A percentile compares a stretch with the other conserved stretches of the same genome.
Evolutionary conservation across 139 green algal genomes (phyloP).

Genomic region (Closterium sp.): DNA sequence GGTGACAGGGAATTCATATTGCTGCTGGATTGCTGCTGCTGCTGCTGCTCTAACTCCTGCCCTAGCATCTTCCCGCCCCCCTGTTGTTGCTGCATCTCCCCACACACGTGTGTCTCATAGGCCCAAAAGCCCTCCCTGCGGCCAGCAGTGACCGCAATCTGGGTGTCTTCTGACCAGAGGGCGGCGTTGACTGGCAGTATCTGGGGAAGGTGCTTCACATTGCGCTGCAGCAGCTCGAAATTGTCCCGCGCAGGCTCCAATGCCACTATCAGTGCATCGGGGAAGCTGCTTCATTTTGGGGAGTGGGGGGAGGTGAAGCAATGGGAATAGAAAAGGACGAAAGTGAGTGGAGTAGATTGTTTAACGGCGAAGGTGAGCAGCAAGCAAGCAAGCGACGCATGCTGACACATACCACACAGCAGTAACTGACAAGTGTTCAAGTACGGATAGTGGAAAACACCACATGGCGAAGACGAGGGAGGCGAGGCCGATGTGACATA

Average conservation of each 20-base stretch:
- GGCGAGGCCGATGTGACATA: too few relatives aligned
- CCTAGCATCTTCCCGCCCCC: neutral
- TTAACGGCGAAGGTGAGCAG: too few relatives aligned
- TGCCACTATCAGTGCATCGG: neutral
- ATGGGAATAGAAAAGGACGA: too few relatives aligned
- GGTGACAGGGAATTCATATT: neutral
- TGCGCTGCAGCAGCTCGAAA: neutral
- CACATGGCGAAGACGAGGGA: too few relatives aligned
- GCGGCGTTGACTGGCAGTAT: neutral
- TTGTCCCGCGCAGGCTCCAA: neutral
- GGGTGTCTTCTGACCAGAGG: neutral
- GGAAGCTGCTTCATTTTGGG: neutral
- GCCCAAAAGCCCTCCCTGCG: neutral
- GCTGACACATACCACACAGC: too few relatives aligned
- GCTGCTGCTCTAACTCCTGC: neutral
- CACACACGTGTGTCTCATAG: neutral
- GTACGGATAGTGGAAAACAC: too few relatives aligned
- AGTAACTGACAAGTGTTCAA: too few relatives aligned
- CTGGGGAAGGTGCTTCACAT: neutral
- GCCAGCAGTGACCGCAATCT: neutral
- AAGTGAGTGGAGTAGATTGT: too few relatives aligned
- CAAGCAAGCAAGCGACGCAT: too few relatives aligned
- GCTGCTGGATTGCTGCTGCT: neutral
- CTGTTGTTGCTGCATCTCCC: neutral
- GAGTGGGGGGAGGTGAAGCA: neutral